These are phyloP conservation scores for Chloroidium sp. DNA, from an alignment of 163 green algal genomes.

Conservation along the genomic window DNA sequence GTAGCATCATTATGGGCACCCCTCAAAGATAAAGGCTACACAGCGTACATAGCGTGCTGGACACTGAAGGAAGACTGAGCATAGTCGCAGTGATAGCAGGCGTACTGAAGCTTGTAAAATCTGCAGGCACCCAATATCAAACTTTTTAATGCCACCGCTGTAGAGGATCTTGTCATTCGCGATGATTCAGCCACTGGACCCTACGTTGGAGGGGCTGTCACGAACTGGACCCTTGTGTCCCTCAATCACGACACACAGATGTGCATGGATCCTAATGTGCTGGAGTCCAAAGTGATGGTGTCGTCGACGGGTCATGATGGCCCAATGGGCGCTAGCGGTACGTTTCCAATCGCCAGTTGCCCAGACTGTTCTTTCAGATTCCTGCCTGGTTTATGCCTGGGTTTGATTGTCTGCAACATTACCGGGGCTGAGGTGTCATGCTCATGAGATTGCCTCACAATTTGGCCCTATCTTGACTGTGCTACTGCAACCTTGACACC, in stretches of 20 bases:
- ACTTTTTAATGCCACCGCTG: constrained; percentile 93
- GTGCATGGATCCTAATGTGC: constrained; percentile 97
- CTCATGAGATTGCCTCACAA: too few relatives aligned
- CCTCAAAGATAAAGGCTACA: too few relatives aligned
- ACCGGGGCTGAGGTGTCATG: too few relatives aligned
- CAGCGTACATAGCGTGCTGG: too few relatives aligned
- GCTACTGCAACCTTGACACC: too few relatives aligned
- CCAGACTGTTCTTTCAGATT: too few relatives aligned
- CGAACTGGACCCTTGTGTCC: constrained; percentile 95
- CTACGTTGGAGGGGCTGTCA: constrained; percentile 82
- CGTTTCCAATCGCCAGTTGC: background rate
- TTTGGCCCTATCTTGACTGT: too few relatives aligned
- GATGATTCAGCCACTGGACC: constrained; percentile 33
- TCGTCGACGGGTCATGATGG: constrained; percentile 90
- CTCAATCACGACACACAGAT: constrained; percentile 93
- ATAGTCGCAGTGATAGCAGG: background rate
- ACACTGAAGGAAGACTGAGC: too few relatives aligned
- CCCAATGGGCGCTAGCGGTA: constrained; percentile 77
- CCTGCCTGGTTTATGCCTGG: too few relatives aligned
- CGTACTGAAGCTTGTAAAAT: too few relatives aligned
- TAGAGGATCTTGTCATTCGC: constrained; percentile 88
- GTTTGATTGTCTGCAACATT: too few relatives aligned
- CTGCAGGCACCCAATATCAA: constrained; percentile 82
- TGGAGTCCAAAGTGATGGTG: constrained; percentile 82
- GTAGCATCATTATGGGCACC: too few relatives aligned